Evolutionary conservation across 805 yeast genomes (phyloP), one percentile per base, ranked within the genome.

Genomic region (Candida wancherniae): DNA sequence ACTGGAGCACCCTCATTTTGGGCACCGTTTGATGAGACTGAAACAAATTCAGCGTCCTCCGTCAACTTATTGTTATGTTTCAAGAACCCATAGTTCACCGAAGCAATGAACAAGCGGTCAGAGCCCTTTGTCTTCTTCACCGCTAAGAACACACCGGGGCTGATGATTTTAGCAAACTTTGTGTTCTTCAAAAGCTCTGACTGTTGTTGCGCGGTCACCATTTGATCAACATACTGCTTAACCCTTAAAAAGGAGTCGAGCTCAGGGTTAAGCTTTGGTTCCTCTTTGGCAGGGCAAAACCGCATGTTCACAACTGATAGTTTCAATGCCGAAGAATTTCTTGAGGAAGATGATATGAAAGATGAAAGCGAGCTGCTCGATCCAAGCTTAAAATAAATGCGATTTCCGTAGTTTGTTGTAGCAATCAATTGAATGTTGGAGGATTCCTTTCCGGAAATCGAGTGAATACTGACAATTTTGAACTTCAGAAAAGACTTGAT

Each of bases 101-200:
- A 80, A 27, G 90, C 69, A 3, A 82, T 79, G 53, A 83, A 86
- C 14, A 85, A 57, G 33, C 71, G 70, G 37, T 65, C 70, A 4
- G 67, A 58, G 25, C 52, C 52, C 31, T 58, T 61, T 3, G 67
- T 62, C 30, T 73, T 71, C 34, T 63, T 63, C 9, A 80, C 83
- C 22, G 84, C 80, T 38, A 88, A 68, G 48, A 78, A 88, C 3
- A 86, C 78, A n/a, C 94, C 95, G 1, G 96, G 95, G 13, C 94
- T 77, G 18, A 85, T 65, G 9, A 88, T 64, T 19, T 73, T 69
- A 15, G 83, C 69, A 8, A 76, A 63, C 23, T 71, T 63, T 16
- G 82, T 69, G 26, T 80, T 73, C 37, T 70, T 72, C 35, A 80
- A 61, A 28, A 86, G 68, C 56, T 52, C 83, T 66, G 76, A 71